Percentiles rank a stretch among this genome's conserved stretches.
phyloP scores from a whole-genome alignment of 768 basidiomycete genomes.

The Leccinellum rugosiceps region DNA sequence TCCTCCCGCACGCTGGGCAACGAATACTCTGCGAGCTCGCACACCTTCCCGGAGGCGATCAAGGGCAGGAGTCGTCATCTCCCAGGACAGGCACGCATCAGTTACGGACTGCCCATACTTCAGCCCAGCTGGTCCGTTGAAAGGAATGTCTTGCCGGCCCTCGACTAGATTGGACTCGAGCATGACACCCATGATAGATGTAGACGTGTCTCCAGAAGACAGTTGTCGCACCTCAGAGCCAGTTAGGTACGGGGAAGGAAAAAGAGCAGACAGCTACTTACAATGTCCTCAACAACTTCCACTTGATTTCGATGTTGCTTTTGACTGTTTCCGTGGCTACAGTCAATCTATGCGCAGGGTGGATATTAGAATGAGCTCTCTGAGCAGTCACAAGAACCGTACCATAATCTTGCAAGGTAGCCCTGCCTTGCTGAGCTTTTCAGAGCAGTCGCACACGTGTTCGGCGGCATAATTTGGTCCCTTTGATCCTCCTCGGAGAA shows the following conservation, averaged over 20 bases:
- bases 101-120: conserved; percentile 87
- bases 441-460: conserved; percentile 71
- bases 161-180: conserved; percentile 89
- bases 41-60: conserved; percentile 89
- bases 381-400: conserved; percentile 14
- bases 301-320: conserved; percentile 90
- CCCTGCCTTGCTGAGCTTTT: conserved; percentile 75
- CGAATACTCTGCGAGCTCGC: conserved; percentile 59
- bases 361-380: not conserved
- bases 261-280: conserved; percentile 35
- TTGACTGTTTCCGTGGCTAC: conserved; percentile 93
- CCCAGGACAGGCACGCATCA: conserved; percentile 90
- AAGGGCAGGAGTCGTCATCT: conserved; percentile 75
- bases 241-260: conserved; percentile 9
- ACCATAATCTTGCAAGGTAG: conserved; percentile 87
- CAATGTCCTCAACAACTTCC: conserved; percentile 88
- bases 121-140: conserved; percentile 65
- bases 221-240: conserved; percentile 63
- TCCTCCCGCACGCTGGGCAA: conserved; percentile 33
- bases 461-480: conserved; percentile 89
- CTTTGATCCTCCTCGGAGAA: conserved; percentile 83
- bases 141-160: conserved; percentile 82
- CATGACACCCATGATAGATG: conserved; percentile 89
- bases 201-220: conserved; percentile 64
- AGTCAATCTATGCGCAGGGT: conserved; percentile 66